These are phyloP conservation scores for Viola pubescens DNA, from an alignment of 441 rosid species.

Conservation along the genomic window DNA sequence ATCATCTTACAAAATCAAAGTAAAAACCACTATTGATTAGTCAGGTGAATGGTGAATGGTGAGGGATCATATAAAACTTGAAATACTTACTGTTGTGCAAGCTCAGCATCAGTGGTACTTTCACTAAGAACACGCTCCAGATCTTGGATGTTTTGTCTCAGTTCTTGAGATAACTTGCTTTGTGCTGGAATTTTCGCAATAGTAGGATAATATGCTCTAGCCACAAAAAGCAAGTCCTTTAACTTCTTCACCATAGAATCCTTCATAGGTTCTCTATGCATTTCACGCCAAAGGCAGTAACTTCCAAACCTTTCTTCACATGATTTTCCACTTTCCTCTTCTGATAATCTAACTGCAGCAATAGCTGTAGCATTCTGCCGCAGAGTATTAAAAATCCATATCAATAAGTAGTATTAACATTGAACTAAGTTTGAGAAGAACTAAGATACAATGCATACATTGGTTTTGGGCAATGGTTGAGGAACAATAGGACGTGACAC, in stretches of 20 bases:
- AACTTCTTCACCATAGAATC: conserved; percentile 73
- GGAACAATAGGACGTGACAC: conserved; percentile 28
- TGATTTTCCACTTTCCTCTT: conserved; percentile 37
- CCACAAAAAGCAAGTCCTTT: conserved; percentile 85
- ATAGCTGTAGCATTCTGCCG: conserved; percentile 35
- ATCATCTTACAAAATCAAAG: not conserved
- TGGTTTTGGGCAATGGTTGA: conserved; percentile 27
- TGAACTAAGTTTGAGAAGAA: conserved; percentile 3
- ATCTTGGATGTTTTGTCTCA: conserved; percentile 88
- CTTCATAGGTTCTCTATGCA: conserved; percentile 70
- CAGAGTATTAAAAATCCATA: conserved; percentile 21
- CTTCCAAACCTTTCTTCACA: conserved; percentile 84
- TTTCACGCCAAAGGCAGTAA: conserved; percentile 83
- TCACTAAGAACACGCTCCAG: conserved; percentile 80
- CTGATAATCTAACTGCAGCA: conserved; percentile 15
- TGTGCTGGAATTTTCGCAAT: conserved; percentile 84
- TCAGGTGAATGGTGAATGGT: conserved; percentile 6
- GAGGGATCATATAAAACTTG: conserved; percentile 6
- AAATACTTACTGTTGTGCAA: conserved; percentile 72
- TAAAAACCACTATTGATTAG: not conserved
- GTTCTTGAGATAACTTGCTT: conserved; percentile 56
- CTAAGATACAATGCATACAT: conserved; percentile 34
- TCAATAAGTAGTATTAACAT: conserved; percentile 13
- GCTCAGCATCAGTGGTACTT: conserved; percentile 69
- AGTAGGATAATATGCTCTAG: conserved; percentile 90